A percentile compares a stretch with the other conserved stretches of the same genome.
Conservation (phyloP, 441 rosid species). For the Brassica balearica region DNA sequence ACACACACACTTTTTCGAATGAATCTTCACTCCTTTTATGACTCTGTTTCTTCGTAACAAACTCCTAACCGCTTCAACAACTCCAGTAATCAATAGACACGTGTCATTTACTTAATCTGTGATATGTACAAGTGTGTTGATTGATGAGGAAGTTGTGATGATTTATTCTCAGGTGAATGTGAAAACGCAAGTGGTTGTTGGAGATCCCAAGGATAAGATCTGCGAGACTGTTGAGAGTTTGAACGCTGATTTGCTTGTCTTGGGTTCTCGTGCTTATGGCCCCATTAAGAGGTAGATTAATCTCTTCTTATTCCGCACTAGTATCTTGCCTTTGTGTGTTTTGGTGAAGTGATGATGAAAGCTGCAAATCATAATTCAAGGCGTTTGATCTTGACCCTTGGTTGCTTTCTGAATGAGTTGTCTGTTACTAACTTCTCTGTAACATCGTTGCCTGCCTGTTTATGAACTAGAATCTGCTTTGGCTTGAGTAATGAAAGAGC, state of each 20-base stretch:
- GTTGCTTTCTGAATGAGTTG: background rate
- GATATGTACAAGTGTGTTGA: background rate
- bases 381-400: constrained; percentile 15
- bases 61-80: no score
- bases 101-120: background rate
- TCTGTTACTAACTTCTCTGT: background rate
- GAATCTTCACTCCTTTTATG: no score
- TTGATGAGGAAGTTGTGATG: constrained; percentile 25
- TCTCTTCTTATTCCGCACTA: constrained; percentile 2
- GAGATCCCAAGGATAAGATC: constrained; percentile 86
- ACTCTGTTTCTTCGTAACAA: no score
- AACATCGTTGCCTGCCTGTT: background rate
- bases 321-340: background rate
- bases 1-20: no score
- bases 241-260: constrained; percentile 78
- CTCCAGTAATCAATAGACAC: no score
- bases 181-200: constrained; percentile 73
- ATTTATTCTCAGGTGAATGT: constrained; percentile 56
- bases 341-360: constrained; percentile 26
- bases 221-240: constrained; percentile 71
- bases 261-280: constrained; percentile 84
- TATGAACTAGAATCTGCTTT: constrained; percentile 9
- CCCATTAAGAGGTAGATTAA: constrained; percentile 71
- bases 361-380: background rate
- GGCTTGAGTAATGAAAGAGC: constrained; percentile 2